Percentiles rank a stretch among this genome's conserved stretches.
These are phyloP conservation scores for Alternaria sp. DNA, from an alignment of 2,329 filamentous ascomycete species.

Conservation along the genomic window DNA sequence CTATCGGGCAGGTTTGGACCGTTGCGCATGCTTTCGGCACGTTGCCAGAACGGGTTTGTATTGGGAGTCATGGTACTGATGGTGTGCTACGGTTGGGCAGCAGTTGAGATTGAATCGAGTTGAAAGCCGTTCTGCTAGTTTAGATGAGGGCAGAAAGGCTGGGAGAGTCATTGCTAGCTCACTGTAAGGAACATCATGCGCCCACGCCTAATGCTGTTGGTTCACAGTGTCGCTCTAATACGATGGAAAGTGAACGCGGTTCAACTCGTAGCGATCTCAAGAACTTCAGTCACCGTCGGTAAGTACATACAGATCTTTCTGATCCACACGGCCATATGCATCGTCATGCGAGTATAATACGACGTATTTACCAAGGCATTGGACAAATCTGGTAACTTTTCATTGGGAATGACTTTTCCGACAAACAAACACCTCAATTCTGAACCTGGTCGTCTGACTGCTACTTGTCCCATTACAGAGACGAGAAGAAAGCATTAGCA, in stretches of 20 bases:
- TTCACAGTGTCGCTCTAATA: background rate
- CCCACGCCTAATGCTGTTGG: background rate
- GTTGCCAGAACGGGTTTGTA: background rate
- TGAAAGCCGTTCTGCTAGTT: background rate
- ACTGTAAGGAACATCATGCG: rapidly evolving
- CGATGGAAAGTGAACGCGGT: background rate
- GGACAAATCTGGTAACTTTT: rapidly evolving
- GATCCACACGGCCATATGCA: background rate
- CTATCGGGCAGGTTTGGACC: background rate
- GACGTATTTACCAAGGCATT: rapidly evolving
- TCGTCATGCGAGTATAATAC: background rate
- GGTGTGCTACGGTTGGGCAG: background rate
- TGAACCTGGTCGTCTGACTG: background rate
- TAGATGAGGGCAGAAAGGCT: too few relatives aligned
- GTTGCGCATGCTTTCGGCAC: background rate
- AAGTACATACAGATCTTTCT: rapidly evolving
- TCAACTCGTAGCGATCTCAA: rapidly evolving
- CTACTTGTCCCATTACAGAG: background rate
- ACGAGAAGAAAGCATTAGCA: background rate
- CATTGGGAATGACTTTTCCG: background rate
- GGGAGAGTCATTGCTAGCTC: background rate
- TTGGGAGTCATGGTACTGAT: background rate
- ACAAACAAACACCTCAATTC: background rate
- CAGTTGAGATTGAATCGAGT: background rate
- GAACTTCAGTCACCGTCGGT: background rate